Conservation (phyloP, 2,329 filamentous ascomycete genomes). For the Colletotrichum liaoningense region DNA sequence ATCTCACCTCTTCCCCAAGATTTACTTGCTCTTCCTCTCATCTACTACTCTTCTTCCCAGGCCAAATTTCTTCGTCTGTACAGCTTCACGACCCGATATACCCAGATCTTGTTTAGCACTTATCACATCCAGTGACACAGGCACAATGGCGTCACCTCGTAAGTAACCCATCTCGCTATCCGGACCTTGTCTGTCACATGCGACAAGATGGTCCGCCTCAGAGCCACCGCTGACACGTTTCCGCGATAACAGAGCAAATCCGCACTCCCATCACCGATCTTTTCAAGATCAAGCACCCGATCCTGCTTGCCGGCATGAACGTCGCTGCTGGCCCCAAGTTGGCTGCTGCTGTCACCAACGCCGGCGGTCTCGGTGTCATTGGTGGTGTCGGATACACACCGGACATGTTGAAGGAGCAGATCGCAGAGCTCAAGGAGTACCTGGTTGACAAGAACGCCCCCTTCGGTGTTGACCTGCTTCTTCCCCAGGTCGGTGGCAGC, state of each 20-base stretch:
- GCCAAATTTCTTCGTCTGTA: slow-evolving; percentile 35
- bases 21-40: slow-evolving; percentile 17
- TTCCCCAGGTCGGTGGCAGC: slow-evolving; percentile 93
- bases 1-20: not conserved
- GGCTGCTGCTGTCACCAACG: slow-evolving; percentile 96
- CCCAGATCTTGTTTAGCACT: not conserved
- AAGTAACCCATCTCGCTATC: slow-evolving; percentile 51
- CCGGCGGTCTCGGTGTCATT: slow-evolving; percentile 95
- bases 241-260: slow-evolving; percentile 75
- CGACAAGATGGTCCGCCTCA: not conserved
- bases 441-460: slow-evolving; percentile 91
- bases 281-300: slow-evolving; percentile 96
- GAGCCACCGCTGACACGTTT: slow-evolving; percentile 38
- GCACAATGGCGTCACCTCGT: slow-evolving; percentile 83
- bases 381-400: slow-evolving; percentile 96
- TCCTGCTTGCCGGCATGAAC: slow-evolving; percentile 98
- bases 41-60: not conserved
- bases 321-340: slow-evolving; percentile 96
- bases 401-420: slow-evolving; percentile 96
- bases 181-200: slow-evolving; percentile 32
- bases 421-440: slow-evolving; percentile 91
- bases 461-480: slow-evolving; percentile 92
- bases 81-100: slow-evolving; percentile 29
- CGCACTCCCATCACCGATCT: slow-evolving; percentile 94
- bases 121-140: slow-evolving; percentile 14